Percentiles rank a stretch among this genome's conserved stretches.
Evolutionary conservation across 2,329 filamentous ascomycete species (phyloP).

Genomic region (Bipolaris cookei): DNA sequence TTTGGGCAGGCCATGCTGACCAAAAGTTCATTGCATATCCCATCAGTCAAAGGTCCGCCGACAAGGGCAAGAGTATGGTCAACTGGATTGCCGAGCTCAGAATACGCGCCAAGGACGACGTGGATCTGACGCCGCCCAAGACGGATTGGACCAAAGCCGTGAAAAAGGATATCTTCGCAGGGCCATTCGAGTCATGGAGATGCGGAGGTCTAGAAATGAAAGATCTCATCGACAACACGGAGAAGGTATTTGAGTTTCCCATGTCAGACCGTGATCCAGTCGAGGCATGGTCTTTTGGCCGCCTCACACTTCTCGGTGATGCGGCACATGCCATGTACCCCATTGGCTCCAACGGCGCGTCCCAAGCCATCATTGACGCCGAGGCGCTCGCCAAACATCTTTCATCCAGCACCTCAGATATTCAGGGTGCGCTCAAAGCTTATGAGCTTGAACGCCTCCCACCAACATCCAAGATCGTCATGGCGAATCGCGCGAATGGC

Average conservation of each 20-base stretch:
- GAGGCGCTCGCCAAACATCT: conserved; percentile 49
- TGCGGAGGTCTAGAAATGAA: conserved; percentile 54
- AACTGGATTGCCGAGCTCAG: conserved; percentile 58
- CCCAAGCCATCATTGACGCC: conserved; percentile 55
- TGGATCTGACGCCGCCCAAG: conserved; percentile 53
- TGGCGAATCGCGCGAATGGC: conserved; percentile 56
- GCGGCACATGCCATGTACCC: conserved; percentile 54
- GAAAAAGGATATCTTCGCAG: conserved; percentile 50
- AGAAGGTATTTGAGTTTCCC: conserved; percentile 55
- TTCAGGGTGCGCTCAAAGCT: conserved; percentile 44
- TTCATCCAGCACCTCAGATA: conserved; percentile 28
- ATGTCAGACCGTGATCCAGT: conserved; percentile 56
- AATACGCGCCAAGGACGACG: conserved; percentile 51
- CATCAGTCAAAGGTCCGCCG: conserved; percentile 48
- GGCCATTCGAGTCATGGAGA: conserved; percentile 51
- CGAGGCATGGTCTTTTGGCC: conserved; percentile 47
- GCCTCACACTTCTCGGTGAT: conserved; percentile 51
- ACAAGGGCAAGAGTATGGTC: conserved; percentile 50
- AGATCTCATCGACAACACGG: conserved; percentile 52
- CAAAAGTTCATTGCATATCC: conserved; percentile 59
- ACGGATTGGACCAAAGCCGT: conserved; percentile 55
- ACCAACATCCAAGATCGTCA: conserved; percentile 55
- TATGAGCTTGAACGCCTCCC: conserved; percentile 53
- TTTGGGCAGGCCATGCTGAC: conserved; percentile 56
- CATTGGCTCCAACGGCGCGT: conserved; percentile 54